Evolutionary conservation across 2,329 filamentous ascomycete species (phyloP).

Genomic region (Blastomyces parvus): DNA sequence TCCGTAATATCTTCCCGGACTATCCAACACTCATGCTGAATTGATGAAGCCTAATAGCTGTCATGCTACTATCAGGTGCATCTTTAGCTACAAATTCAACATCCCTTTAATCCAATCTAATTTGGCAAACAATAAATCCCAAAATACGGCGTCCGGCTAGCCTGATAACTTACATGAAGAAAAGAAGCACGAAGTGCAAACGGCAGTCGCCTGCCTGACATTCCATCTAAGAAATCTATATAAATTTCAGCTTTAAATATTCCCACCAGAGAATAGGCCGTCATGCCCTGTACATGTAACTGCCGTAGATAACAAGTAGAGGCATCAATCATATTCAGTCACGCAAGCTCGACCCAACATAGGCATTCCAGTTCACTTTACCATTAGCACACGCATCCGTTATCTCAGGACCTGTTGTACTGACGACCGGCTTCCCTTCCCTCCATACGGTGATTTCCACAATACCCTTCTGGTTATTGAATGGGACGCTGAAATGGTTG

Average conservation of each 20-base stretch:
- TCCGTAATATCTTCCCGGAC: too few species aligned
- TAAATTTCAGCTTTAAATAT: not conserved
- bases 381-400: slow-evolving; percentile 22
- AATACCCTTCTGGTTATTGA: slow-evolving; percentile 23
- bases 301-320: not conserved
- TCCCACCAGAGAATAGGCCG: not conserved
- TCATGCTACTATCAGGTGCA: too few species aligned
- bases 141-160: too few species aligned
- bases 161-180: too few species aligned
- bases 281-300: not conserved
- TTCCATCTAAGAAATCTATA: not conserved
- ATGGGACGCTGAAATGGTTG: slow-evolving; percentile 27
- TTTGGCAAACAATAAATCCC: too few species aligned
- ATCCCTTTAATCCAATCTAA: too few species aligned
- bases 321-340: not conserved
- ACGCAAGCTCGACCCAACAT: slow-evolving; percentile 24
- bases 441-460: slow-evolving; percentile 24
- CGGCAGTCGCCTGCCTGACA: too few species aligned
- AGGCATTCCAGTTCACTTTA: slow-evolving; percentile 30
- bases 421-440: slow-evolving; percentile 17
- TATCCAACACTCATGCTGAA: too few species aligned
- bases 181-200: too few species aligned
- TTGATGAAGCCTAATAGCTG: too few species aligned
- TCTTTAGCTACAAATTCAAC: too few species aligned
- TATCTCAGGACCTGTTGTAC: slow-evolving; percentile 24